Percentiles rank a stretch among this genome's conserved stretches.
These are phyloP conservation scores for Dioszegia aurantiaca DNA, from an alignment of 768 basidiomycete species.

Conservation along the genomic window DNA sequence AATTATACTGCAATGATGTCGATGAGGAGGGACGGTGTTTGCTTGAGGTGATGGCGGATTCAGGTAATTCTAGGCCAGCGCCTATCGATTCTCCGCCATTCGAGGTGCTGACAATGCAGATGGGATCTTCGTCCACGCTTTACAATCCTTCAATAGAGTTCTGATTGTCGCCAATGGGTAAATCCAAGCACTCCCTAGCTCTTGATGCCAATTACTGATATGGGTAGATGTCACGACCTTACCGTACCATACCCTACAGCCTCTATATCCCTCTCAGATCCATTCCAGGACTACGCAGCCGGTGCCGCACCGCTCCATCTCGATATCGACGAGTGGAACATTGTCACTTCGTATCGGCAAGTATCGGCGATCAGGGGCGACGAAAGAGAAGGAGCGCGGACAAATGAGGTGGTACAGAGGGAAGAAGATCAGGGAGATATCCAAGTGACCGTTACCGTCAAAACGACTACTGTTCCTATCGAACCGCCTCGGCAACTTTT, in stretches of 20 bases:
- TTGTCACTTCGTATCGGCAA: slow-evolving; percentile 23
- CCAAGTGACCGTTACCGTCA: slow-evolving; percentile 1
- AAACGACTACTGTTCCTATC: neutral
- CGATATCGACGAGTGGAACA: slow-evolving; percentile 28
- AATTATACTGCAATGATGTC: slow-evolving; percentile 44
- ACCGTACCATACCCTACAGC: slow-evolving; percentile 48
- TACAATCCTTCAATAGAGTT: slow-evolving; percentile 41
- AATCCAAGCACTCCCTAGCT: slow-evolving; percentile 13
- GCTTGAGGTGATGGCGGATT: slow-evolving; percentile 48
- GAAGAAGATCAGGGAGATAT: slow-evolving; percentile 10
- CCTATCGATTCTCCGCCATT: too few species aligned
- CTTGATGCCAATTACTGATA: neutral
- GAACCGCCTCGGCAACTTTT: slow-evolving; percentile 4
- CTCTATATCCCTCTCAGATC: slow-evolving; percentile 34
- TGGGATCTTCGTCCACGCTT: slow-evolving; percentile 39
- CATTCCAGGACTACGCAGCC: slow-evolving; percentile 21
- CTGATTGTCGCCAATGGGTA: slow-evolving; percentile 48
- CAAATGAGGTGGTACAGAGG: neutral
- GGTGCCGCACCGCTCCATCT: slow-evolving; percentile 15
- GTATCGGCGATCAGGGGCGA: slow-evolving; percentile 1
- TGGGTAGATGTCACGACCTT: slow-evolving; percentile 32
- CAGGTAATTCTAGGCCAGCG: slow-evolving; percentile 33
- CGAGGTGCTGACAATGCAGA: slow-evolving; percentile 28
- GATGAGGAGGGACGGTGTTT: slow-evolving; percentile 38
- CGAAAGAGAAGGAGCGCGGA: neutral